Evolutionary conservation across 495 filamentous ascomycete species (phyloP).

Genomic region (Penicillium cinerascens): DNA sequence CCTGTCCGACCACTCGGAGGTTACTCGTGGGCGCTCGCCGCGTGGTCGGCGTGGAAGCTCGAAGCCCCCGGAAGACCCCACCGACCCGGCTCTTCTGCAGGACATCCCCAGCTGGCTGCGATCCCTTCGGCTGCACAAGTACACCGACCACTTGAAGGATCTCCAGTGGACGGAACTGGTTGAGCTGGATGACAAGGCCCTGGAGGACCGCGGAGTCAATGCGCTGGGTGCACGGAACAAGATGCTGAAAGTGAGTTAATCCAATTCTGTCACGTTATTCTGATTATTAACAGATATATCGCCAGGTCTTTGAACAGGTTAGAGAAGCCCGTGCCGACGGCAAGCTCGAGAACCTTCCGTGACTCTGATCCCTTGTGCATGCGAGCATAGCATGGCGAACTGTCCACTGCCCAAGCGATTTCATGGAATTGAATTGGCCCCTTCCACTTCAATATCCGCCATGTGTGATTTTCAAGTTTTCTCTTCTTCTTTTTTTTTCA

Average conservation of each 20-base stretch:
- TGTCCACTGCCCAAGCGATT: slow-evolving; percentile 13
- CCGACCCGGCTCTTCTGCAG: slow-evolving; percentile 83
- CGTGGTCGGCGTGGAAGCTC: slow-evolving; percentile 90
- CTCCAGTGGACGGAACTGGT: slow-evolving; percentile 94
- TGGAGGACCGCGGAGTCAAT: slow-evolving; percentile 92
- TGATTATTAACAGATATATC: slow-evolving; percentile 22
- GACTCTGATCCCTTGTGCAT: slow-evolving; percentile 17
- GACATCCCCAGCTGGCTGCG: slow-evolving; percentile 96
- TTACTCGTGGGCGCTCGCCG: slow-evolving; percentile 84
- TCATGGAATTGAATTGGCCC: slow-evolving; percentile 16
- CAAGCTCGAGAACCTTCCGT: slow-evolving; percentile 50
- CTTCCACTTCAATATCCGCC: slow-evolving; percentile 1
- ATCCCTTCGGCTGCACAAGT: slow-evolving; percentile 94
- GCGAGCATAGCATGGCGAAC: slow-evolving; percentile 10
- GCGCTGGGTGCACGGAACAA: slow-evolving; percentile 92
- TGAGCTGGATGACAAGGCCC: slow-evolving; percentile 85
- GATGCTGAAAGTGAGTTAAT: slow-evolving; percentile 86
- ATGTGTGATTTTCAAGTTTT: slow-evolving; percentile 11
- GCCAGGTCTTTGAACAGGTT: slow-evolving; percentile 88
- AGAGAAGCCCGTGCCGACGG: slow-evolving; percentile 71
- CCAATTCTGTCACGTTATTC: not conserved
- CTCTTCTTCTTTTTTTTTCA: slow-evolving; percentile 1
- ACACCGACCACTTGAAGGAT: slow-evolving; percentile 96
- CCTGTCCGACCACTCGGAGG: slow-evolving; percentile 89
- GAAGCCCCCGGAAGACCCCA: slow-evolving; percentile 96